These are phyloP conservation scores for Acaromyces ingoldii DNA, from an alignment of 1,284 basidiomycete genomes.

Conservation along the genomic window DNA sequence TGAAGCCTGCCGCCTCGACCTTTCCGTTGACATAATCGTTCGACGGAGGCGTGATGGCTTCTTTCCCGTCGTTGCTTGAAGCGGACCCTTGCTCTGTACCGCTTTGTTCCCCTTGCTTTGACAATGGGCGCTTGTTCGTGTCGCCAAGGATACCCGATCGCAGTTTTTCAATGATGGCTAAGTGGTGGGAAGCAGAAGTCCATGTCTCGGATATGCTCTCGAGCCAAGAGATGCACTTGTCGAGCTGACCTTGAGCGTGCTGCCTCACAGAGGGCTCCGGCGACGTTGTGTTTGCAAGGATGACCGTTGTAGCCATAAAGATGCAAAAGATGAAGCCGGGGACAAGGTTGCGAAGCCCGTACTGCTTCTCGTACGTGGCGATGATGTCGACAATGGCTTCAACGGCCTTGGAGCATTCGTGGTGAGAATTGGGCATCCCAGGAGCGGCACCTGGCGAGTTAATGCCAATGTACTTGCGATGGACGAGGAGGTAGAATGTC, in stretches of 20 bases:
- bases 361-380: conserved; percentile 25
- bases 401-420: conserved; percentile 31
- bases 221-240: neutral
- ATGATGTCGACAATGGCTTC: conserved; percentile 25
- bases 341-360: conserved; percentile 27
- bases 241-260: conserved; percentile 21
- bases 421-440: conserved; percentile 24
- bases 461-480: conserved; percentile 29
- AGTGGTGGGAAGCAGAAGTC: conserved; percentile 5
- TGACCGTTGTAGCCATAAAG: conserved; percentile 36
- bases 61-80: neutral
- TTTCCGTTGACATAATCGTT: neutral
- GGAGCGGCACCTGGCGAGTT: too few species aligned
- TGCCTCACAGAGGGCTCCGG: conserved; percentile 15
- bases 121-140: neutral
- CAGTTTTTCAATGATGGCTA: neutral
- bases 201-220: conserved; percentile 2
- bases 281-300: conserved; percentile 37
- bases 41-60: too few species aligned
- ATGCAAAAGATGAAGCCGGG: conserved; percentile 33
- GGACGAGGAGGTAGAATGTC: conserved; percentile 25
- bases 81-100: neutral
- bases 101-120: neutral
- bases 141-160: neutral
- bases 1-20: neutral